Conservation (phyloP, 148 eudicot genomes). For the Rheum nobile region DNA sequence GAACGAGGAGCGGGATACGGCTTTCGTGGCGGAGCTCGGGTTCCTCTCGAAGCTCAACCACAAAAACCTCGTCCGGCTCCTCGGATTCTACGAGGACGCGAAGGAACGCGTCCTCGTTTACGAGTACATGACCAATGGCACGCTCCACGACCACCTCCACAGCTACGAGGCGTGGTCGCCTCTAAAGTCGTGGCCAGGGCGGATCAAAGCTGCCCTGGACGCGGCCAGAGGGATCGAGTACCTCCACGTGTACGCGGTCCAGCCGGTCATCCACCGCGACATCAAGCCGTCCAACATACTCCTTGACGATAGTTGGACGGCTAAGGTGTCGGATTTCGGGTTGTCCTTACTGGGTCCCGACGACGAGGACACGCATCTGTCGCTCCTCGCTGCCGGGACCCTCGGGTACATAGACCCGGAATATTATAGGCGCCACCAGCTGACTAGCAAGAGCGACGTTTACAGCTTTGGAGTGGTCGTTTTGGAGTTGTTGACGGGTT, state of each 20-base stretch:
- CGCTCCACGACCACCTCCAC: conserved; percentile 71
- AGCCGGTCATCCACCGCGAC: conserved; percentile 75
- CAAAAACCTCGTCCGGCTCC: conserved; percentile 54
- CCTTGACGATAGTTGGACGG: conserved; percentile 56
- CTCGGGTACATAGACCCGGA: conserved; percentile 83
- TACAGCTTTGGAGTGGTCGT: conserved; percentile 78
- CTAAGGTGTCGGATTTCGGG: conserved; percentile 88
- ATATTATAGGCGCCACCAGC: conserved; percentile 52
- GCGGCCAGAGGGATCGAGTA: conserved; percentile 87
- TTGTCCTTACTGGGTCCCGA: conserved; percentile 57
- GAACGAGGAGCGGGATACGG: conserved; percentile 53
- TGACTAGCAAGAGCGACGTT: conserved; percentile 66
- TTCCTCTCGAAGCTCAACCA: conserved; percentile 76
- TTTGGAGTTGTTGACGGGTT: conserved; percentile 54
- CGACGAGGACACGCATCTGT: conserved; percentile 45
- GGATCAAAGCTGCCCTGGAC: conserved; percentile 65
- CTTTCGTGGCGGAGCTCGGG: conserved; percentile 66
- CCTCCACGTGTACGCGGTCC: conserved; percentile 70
- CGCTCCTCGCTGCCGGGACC: conserved; percentile 57
- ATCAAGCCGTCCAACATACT: conserved; percentile 84
- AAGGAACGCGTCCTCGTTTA: conserved; percentile 57
- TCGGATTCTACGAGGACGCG: conserved; percentile 61
- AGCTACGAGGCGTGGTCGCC: conserved; percentile 29
- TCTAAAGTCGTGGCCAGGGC: conserved; percentile 48
- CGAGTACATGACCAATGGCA: conserved; percentile 64